Percentiles rank a stretch among this genome's conserved stretches.
phyloP scores from a whole-genome alignment of 2,329 filamentous ascomycete genomes.

The Cladosporium sp. region DNA sequence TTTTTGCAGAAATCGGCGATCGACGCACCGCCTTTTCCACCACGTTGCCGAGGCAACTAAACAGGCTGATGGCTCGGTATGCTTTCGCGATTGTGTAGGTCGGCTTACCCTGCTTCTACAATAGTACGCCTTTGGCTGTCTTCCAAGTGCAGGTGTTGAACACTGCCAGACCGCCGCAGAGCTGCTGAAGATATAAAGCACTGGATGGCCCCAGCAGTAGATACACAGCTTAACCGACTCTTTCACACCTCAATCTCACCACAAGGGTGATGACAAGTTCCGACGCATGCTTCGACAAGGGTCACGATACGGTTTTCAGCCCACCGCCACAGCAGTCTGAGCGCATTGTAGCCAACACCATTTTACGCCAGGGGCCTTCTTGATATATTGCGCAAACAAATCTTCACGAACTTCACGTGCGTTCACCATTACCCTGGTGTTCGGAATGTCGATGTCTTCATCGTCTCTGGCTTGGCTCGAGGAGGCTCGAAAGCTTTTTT shows the following conservation, averaged over 20 bases:
- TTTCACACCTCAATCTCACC: too few relatives aligned
- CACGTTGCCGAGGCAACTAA: background rate
- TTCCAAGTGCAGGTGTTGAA: background rate
- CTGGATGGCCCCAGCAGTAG: too few relatives aligned
- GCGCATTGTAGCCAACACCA: background rate
- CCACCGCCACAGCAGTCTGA: background rate
- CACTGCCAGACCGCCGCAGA: too few relatives aligned
- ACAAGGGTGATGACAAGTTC: too few relatives aligned
- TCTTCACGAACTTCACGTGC: background rate
- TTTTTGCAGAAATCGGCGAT: background rate
- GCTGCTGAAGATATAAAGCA: too few relatives aligned
- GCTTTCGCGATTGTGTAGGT: background rate
- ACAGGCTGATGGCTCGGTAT: background rate
- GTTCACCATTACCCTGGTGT: background rate
- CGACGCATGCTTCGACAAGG: background rate
- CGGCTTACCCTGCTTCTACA: background rate
- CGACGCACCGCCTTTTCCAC: background rate
- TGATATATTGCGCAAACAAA: background rate
- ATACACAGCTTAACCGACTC: too few relatives aligned
- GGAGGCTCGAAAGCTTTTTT: too few relatives aligned
- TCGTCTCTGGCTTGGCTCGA: background rate
- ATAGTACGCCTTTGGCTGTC: background rate
- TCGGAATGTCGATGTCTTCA: background rate
- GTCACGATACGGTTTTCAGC: background rate
- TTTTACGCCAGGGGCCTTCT: background rate